phyloP scores from a whole-genome alignment of 2,329 filamentous ascomycete species.

The Chalaropsis thielavioides region DNA sequence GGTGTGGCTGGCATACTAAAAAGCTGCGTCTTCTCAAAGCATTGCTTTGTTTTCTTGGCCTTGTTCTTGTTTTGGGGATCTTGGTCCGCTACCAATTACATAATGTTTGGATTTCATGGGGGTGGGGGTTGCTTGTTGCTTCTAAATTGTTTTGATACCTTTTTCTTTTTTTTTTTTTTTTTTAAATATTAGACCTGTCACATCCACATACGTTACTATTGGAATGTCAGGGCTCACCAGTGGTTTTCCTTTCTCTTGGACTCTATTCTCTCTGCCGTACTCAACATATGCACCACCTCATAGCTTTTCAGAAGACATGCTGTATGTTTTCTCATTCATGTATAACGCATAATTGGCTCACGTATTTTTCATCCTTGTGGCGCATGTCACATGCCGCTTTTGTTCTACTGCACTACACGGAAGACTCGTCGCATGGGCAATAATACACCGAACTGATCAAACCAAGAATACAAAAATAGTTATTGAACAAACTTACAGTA shows the following conservation, averaged over 20 bases:
- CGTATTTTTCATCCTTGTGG: neutral
- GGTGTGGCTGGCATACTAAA: neutral
- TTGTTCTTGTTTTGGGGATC: neutral
- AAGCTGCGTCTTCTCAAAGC: neutral
- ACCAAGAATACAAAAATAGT: constrained; percentile 3
- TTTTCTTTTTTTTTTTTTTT: no score
- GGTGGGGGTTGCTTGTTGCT: neutral
- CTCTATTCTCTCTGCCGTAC: neutral
- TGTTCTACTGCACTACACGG: neutral
- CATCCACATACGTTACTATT: neutral
- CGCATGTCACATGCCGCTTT: neutral
- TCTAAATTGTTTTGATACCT: neutral
- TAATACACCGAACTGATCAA: neutral
- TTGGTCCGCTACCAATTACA: neutral
- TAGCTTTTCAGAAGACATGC: neutral
- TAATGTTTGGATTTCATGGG: neutral
- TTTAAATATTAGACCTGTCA: neutral
- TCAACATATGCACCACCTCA: neutral
- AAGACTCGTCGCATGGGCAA: neutral
- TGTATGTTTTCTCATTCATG: no score
- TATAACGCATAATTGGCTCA: neutral
- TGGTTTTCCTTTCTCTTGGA: neutral
- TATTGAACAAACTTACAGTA: constrained; percentile 1
- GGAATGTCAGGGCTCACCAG: neutral
- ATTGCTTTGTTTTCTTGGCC: neutral